These are phyloP conservation scores for Plectosphaerella cucumerina DNA, from an alignment of 2,329 filamentous ascomycete genomes.

Conservation along the genomic window DNA sequence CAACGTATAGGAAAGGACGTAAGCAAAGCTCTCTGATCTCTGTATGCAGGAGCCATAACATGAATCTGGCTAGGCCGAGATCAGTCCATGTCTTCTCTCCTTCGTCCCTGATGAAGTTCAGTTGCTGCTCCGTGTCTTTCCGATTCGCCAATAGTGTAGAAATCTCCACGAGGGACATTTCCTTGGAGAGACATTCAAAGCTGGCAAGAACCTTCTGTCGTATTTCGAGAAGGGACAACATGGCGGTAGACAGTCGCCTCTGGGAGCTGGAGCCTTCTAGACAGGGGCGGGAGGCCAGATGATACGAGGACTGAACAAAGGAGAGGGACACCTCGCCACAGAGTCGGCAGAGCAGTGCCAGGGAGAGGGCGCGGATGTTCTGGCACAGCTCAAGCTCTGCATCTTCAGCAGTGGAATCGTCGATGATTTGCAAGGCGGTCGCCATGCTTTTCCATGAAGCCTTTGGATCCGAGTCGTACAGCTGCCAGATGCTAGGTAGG, in stretches of 20 bases:
- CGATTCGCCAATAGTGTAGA: neutral
- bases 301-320: neutral
- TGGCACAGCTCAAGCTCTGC: neutral
- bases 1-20: neutral
- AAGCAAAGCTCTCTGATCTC: constrained; percentile 4
- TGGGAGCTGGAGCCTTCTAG: too few relatives aligned
- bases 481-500: neutral
- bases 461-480: neutral
- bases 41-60: neutral
- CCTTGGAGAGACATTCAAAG: neutral
- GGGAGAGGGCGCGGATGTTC: neutral
- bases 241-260: too few relatives aligned
- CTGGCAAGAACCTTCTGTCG: neutral
- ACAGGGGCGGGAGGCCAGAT: neutral
- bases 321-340: neutral
- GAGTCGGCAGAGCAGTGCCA: neutral
- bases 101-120: neutral
- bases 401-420: neutral
- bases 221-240: neutral
- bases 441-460: neutral
- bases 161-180: neutral
- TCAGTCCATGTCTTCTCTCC: neutral
- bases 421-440: neutral
- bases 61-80: neutral
- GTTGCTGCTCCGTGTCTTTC: neutral